Base-by-base conservation (phyloP, 2,329 filamentous ascomycete genomes). In the Ceratocystis destructans region DNA sequence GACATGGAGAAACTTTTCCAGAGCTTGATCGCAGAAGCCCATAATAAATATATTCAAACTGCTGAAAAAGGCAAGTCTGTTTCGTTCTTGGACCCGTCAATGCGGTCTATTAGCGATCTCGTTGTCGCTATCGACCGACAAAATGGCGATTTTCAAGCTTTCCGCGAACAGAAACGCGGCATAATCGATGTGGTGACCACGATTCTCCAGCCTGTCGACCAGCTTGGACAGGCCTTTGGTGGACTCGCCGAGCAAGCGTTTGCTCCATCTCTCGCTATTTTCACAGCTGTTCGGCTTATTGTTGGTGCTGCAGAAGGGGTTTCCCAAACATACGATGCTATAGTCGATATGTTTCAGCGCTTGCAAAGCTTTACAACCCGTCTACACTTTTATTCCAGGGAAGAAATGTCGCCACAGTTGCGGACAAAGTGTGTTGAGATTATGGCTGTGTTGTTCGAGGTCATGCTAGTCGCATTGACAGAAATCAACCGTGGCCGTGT, bases 291-390 rank as follows among this genome's bases (percentile, higher is more conserved):
- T 1, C 70, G 74, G 15, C 77, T 78, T 65, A 71, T 81, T 7
- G 73, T 80, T 20, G 73, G 73, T 44, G 77, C 78, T 7, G 79
- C 78, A 1, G 75, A 75, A 22, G 75, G 78, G 62, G 78, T 80
- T 17, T 79, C 77, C 0, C 70, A 75, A 0, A 73, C 74, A 6
- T 80, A 80, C 61, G 77, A 80, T 69, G 74, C 74, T 5, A 80
- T 80, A 5, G 69, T 77, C 1, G 77, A 77, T 61, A 70, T 80
- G 28, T 77, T 80, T 70, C 73, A 74, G 10, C 74, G 75, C 41
- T 70, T 79, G 10, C 73, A 77, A 73, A 76, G 79, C 69, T 79
- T 79, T 50, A 79, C 77, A 3, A 70, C 72, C 6, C 73, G 78
- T 17, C 69, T 79, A 5, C 73, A 74, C 17, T 74, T 79, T 22